phyloP scores from a whole-genome alignment of 805 yeast genomes.

The Candida vartiovaarae region DNA sequence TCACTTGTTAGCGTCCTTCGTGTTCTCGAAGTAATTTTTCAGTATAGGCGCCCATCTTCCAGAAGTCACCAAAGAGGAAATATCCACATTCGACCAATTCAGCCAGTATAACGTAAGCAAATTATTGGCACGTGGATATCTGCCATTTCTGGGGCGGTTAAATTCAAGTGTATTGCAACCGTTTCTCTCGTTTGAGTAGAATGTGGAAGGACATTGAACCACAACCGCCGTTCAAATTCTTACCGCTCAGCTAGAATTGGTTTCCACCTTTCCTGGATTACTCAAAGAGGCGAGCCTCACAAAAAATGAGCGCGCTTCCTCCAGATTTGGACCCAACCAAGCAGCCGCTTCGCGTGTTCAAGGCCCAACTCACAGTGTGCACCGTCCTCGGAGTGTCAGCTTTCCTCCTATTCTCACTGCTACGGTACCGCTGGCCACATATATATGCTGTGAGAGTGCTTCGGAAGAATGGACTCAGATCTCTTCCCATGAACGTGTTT shows the following conservation, averaged over 20 bases:
- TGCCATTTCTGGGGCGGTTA: conserved; percentile 3
- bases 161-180: too few relatives aligned
- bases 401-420: conserved; percentile 58
- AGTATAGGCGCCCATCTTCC: too few relatives aligned
- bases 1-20: too few relatives aligned
- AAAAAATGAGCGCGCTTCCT: conserved; percentile 21
- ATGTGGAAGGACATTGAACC: too few relatives aligned
- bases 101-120: neutral
- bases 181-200: too few relatives aligned
- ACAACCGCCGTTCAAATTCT: too few relatives aligned
- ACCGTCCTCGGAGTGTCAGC: conserved; percentile 59
- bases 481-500: conserved; percentile 44
- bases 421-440: conserved; percentile 72
- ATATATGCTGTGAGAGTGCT: conserved; percentile 72
- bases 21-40: too few relatives aligned
- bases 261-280: too few relatives aligned
- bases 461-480: conserved; percentile 27
- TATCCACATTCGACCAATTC: neutral
- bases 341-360: conserved; percentile 48
- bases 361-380: conserved; percentile 77
- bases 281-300: too few relatives aligned
- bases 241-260: too few relatives aligned
- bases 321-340: conserved; percentile 26
- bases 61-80: too few relatives aligned
- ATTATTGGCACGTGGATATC: neutral